These are phyloP conservation scores for Yamadazyma blattariae DNA, from an alignment of 1,139 yeast genomes.

Conservation along the genomic window DNA sequence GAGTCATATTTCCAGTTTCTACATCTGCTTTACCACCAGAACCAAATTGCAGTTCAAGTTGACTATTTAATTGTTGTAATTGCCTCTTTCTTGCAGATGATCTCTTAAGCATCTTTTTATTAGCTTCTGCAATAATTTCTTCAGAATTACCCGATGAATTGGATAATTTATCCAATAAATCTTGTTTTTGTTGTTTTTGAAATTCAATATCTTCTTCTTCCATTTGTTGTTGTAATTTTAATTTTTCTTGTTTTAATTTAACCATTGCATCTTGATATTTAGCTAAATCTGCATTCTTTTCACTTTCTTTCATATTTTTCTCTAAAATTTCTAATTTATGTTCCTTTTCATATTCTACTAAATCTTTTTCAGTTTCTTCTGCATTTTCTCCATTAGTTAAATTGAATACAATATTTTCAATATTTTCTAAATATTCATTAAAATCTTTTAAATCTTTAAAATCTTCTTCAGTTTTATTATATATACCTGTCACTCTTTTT, in stretches of 20 bases:
- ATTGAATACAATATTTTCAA: conserved; percentile 80
- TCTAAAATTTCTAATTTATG: conserved; percentile 76
- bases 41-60: conserved; percentile 42
- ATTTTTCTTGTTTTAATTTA: conserved; percentile 57
- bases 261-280: conserved; percentile 57
- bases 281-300: conserved; percentile 63
- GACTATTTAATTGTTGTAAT: conserved; percentile 59
- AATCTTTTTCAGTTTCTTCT: conserved; percentile 66
- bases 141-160: conserved; percentile 52
- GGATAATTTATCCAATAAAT: conserved; percentile 68
- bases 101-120: conserved; percentile 49
- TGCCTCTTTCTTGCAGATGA: conserved; percentile 65
- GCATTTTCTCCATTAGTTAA: conserved; percentile 67
- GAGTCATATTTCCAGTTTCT: conserved; percentile 37
- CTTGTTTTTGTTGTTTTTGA: conserved; percentile 60
- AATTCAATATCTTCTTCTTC: conserved; percentile 62
- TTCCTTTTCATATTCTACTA: conserved; percentile 69
- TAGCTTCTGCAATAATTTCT: conserved; percentile 44
- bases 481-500: conserved; percentile 69
- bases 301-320: conserved; percentile 59
- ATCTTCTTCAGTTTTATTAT: conserved; percentile 78
- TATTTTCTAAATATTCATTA: conserved; percentile 77
- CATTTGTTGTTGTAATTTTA: conserved; percentile 64
- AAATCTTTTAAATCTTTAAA: conserved; percentile 57
- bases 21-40: conserved; percentile 16